A percentile compares a stretch with the other conserved stretches of the same genome.
Evolutionary conservation across 2,329 filamentous ascomycete species (phyloP).

Genomic region (Myriosclerotinia duriaeana): DNA sequence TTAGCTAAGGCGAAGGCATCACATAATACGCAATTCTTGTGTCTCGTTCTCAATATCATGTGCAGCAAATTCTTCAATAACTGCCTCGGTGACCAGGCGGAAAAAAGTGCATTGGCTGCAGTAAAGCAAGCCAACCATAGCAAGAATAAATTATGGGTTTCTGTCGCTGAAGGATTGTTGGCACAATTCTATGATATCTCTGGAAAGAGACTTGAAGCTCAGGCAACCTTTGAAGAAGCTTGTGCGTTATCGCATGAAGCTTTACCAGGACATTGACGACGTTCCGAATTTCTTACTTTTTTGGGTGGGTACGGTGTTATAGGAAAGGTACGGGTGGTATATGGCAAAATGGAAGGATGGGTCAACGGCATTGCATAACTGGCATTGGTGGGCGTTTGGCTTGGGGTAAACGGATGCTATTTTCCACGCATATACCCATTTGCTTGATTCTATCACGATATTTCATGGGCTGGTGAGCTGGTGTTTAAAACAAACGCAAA

Average conservation of each 20-base stretch:
- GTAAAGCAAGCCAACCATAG: conserved; percentile 66
- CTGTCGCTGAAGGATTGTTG: conserved; percentile 76
- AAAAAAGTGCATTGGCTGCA: conserved; percentile 72
- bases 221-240: conserved; percentile 47
- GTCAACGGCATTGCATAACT: conserved; percentile 11
- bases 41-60: conserved; percentile 83
- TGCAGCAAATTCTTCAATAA: conserved; percentile 61
- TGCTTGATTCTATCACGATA: conserved; percentile 24
- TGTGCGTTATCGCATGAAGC: conserved; percentile 34
- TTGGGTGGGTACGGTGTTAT: conserved; percentile 4
- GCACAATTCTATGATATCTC: conserved; percentile 72
- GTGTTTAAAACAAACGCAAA: not conserved
- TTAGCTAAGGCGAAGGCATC: conserved; percentile 68
- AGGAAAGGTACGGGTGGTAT: not conserved
- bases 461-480: not conserved
- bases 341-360: not conserved
- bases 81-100: conserved; percentile 72
- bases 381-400: conserved; percentile 21
- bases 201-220: conserved; percentile 58
- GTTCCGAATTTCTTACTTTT: not conserved
- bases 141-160: conserved; percentile 73
- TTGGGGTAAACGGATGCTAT: conserved; percentile 24
- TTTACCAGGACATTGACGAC: conserved; percentile 25
- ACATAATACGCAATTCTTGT: conserved; percentile 76
- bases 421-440: conserved; percentile 31